Base-by-base conservation (phyloP, 1,284 basidiomycete genomes). In the Ganoderma lucidum region DNA sequence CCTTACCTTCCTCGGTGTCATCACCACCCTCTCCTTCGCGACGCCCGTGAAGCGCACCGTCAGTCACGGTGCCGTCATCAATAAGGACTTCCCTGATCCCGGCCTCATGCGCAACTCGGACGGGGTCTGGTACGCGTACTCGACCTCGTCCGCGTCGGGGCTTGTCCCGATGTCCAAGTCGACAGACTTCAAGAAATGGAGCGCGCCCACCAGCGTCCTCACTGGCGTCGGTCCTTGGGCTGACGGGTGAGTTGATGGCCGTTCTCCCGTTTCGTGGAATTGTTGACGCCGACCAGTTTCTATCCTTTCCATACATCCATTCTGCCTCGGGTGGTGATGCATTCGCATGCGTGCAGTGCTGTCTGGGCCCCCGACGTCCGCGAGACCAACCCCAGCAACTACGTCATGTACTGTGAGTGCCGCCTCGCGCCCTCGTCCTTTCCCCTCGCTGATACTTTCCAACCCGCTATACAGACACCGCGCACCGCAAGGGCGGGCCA, bases 401-500 rank as follows among this genome's bases (percentile, higher is more conserved):
- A 63, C 62, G 66, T 63, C 59, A 66, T 67, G 66, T 67, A 67
- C 59, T 66, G 53, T 53, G 56, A 61, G 48, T 8, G 19, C 44
- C 17, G 15, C 44, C 44, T 6, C 17, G 6, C 44, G 1, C 6
- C 53, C 14, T 17, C 48, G 39, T 9, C 10, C 12, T 12, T 28
- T 10, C 1, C 4, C 37, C 37, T 19, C 30, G 39, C 30, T 39
- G 19, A 9, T 9, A 12, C 9, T 9, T 37, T 1, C 12, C 2
- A 41, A 45, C 17, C 19, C 62, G 64, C 75, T 61, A 19, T 19
- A 45, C 19, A 71, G 58, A 70, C 39, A 72, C 75, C 17, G 64
- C 66, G 6, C 74, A 74, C 41, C 65, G 65, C 39, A 42, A 9
- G 23, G 15, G 59, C 39, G 59, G 59, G n/a, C 59, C 59, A 39